Base-by-base conservation (phyloP, 208 protist species). In the Herpetomonas tarakana region DNA sequence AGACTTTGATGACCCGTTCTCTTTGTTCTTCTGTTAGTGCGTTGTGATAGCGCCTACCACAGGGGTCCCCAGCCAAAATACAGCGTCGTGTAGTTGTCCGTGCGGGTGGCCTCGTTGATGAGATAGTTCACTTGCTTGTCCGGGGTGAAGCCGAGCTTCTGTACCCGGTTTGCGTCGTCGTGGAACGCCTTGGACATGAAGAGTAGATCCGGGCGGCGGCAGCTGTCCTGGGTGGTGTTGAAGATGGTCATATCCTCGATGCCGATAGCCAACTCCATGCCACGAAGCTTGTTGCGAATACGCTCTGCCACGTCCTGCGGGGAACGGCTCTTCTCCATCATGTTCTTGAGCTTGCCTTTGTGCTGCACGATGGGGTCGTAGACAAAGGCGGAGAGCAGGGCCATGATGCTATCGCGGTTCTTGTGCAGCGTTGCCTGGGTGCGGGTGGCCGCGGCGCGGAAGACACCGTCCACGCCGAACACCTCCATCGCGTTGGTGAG, bases 401-500 rank as follows among this genome's bases (percentile, higher is more conserved):
- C 97, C 92, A 99, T 99, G 24, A 99, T 89, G 62, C 83, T 97
- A 64, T 99, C 98, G 51, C 98, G 98, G 77, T 99, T 96, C 21
- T 96, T 78, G 38, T 99, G 83, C 21, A 99, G 76, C 11, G 99
- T 92, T 11, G 71, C 67, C 87, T 99, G 98, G 14, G 98, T 98
- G 21, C 79, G 76, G 52, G 98, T 97, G 58, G 96, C 98, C 16
- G 98, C 99, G n/a, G 86, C 76, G 25, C 98, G 86, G 82, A 99
- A 99, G 49, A 94, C 92, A 44, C 99, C 99, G 70, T 99, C 97
- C 39, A 99, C 98, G 22, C 98, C 98, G 63, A 86, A 96, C 0
- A 99, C 97, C 78, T 99, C 99, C 98, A 99, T 99, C 14, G 98
- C 98, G 53, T 98, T 98, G 26, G 98, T 94, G 14, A 99, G 86